phyloP scores from a whole-genome alignment of 2,329 filamentous ascomycete genomes.

The Cladorrhinum sp. region DNA sequence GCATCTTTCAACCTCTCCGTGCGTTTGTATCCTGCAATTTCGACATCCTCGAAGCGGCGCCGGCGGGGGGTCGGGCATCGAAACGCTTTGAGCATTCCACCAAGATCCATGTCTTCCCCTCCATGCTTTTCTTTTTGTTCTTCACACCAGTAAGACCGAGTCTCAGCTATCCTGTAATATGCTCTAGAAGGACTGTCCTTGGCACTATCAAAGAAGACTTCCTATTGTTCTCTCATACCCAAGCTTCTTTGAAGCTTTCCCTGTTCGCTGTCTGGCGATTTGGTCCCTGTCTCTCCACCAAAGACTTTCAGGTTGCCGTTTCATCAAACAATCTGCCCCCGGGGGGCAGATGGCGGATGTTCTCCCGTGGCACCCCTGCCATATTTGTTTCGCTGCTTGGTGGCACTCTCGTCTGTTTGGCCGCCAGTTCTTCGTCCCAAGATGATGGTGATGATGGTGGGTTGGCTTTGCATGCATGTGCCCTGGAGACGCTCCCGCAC shows the following conservation, averaged over 20 bases:
- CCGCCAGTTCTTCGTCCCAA: neutral
- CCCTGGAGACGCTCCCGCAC: neutral
- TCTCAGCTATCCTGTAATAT: neutral
- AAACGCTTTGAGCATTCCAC: neutral
- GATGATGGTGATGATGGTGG: neutral
- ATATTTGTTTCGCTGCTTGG: neutral
- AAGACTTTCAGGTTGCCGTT: neutral
- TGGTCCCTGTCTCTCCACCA: neutral
- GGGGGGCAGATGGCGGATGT: neutral
- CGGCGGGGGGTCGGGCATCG: neutral
- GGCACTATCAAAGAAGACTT: neutral
- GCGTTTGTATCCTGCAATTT: neutral
- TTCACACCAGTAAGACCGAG: neutral
- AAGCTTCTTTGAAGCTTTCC: neutral
- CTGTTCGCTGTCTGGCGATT: neutral
- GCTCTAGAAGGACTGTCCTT: neutral
- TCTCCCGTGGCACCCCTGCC: neutral
- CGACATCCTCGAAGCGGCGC: neutral
- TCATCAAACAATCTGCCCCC: neutral
- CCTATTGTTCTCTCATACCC: neutral
- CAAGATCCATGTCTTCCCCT: neutral
- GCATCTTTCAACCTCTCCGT: too few species aligned
- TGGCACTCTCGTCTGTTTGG: neutral
- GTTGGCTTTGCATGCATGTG: slow-evolving; percentile 3
- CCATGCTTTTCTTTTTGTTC: neutral